Evolutionary conservation across 179 eudicot genomes (phyloP).

Genomic region (Dionaea muscipula): DNA sequence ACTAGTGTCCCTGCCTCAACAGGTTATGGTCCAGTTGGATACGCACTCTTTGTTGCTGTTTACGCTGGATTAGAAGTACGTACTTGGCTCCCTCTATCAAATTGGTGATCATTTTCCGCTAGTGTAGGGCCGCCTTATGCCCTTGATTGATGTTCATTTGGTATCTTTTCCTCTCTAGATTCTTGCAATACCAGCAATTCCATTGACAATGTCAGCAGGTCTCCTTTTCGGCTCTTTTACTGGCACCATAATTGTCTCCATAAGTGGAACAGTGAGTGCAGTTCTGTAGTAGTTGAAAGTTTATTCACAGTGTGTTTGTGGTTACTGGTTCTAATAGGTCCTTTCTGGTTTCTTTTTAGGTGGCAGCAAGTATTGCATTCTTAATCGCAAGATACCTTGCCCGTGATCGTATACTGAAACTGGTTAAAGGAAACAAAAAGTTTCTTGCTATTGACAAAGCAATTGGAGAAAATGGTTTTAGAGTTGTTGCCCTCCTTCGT

Average conservation of each 20-base stretch:
- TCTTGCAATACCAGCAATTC: conserved; percentile 96
- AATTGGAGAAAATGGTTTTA: conserved; percentile 94
- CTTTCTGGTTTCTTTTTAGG: conserved; percentile 30
- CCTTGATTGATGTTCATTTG: not conserved
- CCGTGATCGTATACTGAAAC: conserved; percentile 85
- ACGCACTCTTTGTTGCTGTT: conserved; percentile 80
- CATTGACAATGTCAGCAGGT: conserved; percentile 98
- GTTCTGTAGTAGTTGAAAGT: not conserved
- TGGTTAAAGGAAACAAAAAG: conserved; percentile 94
- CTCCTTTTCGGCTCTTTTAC: conserved; percentile 79
- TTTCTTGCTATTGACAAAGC: conserved; percentile 98
- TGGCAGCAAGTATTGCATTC: conserved; percentile 94
- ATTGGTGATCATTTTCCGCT: not conserved
- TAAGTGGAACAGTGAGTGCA: conserved; percentile 85
- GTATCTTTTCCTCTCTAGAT: conserved; percentile 25
- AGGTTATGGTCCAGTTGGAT: conserved; percentile 98
- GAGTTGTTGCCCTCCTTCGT: conserved; percentile 90
- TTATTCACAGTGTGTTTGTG: not conserved
- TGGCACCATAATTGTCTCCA: conserved; percentile 82
- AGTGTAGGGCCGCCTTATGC: not conserved
- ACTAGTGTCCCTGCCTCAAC: conserved; percentile 15
- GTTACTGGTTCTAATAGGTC: conserved; percentile 3
- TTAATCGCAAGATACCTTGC: conserved; percentile 97
- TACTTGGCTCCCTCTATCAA: not conserved
- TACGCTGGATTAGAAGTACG: conserved; percentile 97